Conservation (phyloP, 1,139 yeast genomes). For the Saccharomyces hybrid region DNA sequence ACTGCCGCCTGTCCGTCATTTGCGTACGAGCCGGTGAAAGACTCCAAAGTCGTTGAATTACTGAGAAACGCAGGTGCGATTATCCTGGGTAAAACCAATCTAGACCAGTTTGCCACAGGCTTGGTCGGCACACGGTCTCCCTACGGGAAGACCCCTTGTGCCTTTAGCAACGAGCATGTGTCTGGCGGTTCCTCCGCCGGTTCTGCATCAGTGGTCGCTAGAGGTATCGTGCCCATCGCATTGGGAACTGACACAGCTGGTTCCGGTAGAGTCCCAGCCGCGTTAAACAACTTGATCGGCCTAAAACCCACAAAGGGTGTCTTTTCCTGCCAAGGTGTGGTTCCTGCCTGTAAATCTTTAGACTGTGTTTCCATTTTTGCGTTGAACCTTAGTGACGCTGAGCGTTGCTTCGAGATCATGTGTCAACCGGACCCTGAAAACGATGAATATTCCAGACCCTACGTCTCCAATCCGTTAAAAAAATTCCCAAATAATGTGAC, state of each 20-base stretch:
- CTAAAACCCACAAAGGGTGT: conserved; percentile 87
- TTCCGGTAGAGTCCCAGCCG: conserved; percentile 97
- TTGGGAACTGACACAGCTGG: conserved; percentile 99
- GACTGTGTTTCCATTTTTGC: conserved; percentile 89
- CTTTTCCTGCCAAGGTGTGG: conserved; percentile 79
- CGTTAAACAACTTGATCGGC: conserved; percentile 81
- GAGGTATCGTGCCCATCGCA: conserved; percentile 81
- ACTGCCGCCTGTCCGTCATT: conserved; percentile 94
- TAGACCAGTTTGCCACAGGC: conserved; percentile 96
- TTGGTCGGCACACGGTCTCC: conserved; percentile 92
- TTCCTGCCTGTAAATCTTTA: conserved; percentile 93
- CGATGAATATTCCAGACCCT: conserved; percentile 71
- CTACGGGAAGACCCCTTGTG: conserved; percentile 77
- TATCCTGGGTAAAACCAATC: conserved; percentile 81
- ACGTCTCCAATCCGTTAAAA: conserved; percentile 60
- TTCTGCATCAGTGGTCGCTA: conserved; percentile 82
- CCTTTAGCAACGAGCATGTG: conserved; percentile 68
- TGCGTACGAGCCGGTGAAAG: conserved; percentile 56
- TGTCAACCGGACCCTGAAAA: conserved; percentile 63
- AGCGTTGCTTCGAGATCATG: conserved; percentile 58
- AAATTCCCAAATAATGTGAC: conserved; percentile 53
- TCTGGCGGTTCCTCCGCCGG: conserved; percentile 96
- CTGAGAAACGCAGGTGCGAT: conserved; percentile 83
- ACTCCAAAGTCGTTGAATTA: conserved; percentile 64
- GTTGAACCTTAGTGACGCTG: conserved; percentile 73